Base-by-base conservation (phyloP, 768 basidiomycete genomes). In the Chalciporus pseudorubinellus region DNA sequence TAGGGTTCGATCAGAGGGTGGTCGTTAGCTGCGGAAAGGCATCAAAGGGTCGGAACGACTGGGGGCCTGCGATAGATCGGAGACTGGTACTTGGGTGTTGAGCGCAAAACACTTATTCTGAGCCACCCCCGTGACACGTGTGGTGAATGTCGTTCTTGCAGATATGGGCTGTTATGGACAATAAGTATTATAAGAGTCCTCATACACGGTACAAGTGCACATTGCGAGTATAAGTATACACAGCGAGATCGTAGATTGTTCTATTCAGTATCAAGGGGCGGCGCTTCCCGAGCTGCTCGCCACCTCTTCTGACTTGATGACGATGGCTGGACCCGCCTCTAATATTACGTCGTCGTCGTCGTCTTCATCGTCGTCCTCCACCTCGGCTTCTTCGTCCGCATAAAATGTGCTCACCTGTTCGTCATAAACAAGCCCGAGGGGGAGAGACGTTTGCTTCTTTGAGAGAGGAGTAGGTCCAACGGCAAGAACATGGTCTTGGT, bases 271-370 rank as follows among this genome's bases (percentile, higher is more conserved):
- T 58, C 45, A 64, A 47, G 36, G 55, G 39, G 52, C 1, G 10
- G 41, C 39, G 53, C 63, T 67, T 59, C 65, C 63, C 12, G 59
- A 66, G 57, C 57, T 53, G 51, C 48, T 44, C 45, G 48, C 59
- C 21, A 63, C 67, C 21, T 59, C 47, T 33, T 58, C 33, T 38
- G 56, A 57, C 60, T 79, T 78, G 24, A 76, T 64, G n/a, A 76
- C 63, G 36, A 80, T 66, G n/a, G 80, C 77, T 4, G 88, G 87
- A 1, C 88, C 88, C 18, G 85, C 79, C 70, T 89, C 88, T 59
- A 90, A 70, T 60, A 90, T 86, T 20, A 90, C 68, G 58, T 90
- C 87, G 18, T 77, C 81, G 58, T 89, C 86, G 24, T 77, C 76
- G 21, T 77, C 75, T n/a, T 77, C 76, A n/a, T 77, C 70, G 56